Conservation (phyloP, 169 alveolate species). For the Babesia sp. region DNA sequence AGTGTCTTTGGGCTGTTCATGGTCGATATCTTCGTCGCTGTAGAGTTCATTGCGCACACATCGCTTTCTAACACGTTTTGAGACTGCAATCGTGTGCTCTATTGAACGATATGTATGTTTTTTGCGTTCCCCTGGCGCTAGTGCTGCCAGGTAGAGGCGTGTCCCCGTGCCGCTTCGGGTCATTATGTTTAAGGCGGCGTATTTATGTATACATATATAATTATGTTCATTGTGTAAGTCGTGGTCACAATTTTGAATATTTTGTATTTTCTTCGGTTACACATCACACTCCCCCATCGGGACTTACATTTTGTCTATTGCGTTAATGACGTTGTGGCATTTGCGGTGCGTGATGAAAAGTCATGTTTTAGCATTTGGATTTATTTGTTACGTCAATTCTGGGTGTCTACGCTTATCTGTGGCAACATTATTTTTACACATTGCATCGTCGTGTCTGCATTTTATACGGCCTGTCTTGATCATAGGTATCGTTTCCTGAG, state of each 20-base stretch:
- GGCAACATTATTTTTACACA: not conserved
- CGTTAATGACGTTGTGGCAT: not conserved
- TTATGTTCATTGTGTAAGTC: not conserved
- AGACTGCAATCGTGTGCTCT: not conserved
- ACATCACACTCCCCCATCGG: slow-evolving; percentile 25
- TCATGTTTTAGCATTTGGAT: not conserved
- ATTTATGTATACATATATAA: not conserved
- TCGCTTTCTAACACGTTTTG: not conserved
- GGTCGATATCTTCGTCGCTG: not conserved
- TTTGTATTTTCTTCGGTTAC: not conserved
- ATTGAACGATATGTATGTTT: not conserved
- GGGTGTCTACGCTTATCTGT: not conserved
- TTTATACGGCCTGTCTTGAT: not conserved
- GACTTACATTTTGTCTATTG: not conserved
- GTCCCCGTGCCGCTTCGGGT: not conserved
- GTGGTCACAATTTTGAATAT: not conserved
- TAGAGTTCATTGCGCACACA: not conserved
- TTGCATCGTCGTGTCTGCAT: slow-evolving; percentile 3
- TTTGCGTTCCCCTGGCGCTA: not conserved
- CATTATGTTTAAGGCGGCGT: not conserved
- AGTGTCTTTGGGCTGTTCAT: not conserved
- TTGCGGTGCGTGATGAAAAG: not conserved
- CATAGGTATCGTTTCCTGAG: slow-evolving; percentile 41
- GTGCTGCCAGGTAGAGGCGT: not conserved
- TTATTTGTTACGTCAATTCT: not conserved